Evolutionary conservation across 169 alveolate species (phyloP).

Genomic region (Plasmodium vivax): DNA sequence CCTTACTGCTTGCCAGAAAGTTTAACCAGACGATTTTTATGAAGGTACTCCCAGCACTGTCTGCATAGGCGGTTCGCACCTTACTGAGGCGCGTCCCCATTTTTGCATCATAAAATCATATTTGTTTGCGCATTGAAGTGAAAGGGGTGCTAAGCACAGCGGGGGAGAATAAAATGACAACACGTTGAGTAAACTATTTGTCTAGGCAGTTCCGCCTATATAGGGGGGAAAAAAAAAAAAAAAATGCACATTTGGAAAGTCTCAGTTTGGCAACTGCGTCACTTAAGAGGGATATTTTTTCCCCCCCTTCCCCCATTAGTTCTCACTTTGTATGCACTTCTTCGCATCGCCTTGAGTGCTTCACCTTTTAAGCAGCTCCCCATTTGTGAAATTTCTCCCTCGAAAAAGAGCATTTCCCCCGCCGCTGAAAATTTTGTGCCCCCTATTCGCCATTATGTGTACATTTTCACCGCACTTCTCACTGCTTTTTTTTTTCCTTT

Average conservation of each 20-base stretch:
- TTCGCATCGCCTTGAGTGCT: background rate
- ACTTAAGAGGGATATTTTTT: background rate
- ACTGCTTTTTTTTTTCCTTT: conserved; percentile 1
- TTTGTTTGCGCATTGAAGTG: background rate
- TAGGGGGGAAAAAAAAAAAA: background rate
- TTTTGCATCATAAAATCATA: background rate
- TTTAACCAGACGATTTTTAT: background rate
- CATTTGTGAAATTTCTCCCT: background rate
- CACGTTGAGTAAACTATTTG: background rate
- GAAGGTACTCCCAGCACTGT: conserved; percentile 2
- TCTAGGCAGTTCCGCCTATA: background rate
- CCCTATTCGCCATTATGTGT: background rate
- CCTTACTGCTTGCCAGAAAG: conserved; percentile 11
- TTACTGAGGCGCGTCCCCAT: background rate
- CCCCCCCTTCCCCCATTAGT: background rate
- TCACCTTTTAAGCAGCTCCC: background rate
- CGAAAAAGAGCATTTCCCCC: background rate
- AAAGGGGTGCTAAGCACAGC: background rate
- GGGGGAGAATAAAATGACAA: background rate
- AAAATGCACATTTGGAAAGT: background rate
- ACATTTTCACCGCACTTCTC: no score
- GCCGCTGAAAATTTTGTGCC: background rate
- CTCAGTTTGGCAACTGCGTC: background rate
- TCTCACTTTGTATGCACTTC: background rate
- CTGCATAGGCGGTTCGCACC: background rate